A percentile compares a stretch with the other conserved stretches of the same genome.
These are phyloP conservation scores for Boletus sp. DNA, from an alignment of 1,284 basidiomycete genomes.

Conservation along the genomic window DNA sequence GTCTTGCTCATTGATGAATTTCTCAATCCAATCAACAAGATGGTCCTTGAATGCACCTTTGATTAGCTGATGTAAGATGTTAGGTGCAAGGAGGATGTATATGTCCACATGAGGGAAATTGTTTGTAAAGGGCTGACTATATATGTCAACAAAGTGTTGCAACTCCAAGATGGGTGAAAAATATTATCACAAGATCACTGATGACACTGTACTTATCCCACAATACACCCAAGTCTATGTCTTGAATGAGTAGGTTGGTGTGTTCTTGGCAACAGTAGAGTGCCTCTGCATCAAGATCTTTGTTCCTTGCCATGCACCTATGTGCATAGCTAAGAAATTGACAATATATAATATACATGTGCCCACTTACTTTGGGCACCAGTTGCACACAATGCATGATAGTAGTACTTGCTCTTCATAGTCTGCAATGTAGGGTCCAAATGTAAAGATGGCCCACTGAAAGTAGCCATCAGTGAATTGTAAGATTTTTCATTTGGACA, in stretches of 20 bases:
- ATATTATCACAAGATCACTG: not conserved
- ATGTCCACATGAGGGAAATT: not conserved
- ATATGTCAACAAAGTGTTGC: no score
- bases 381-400: not conserved
- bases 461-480: not conserved
- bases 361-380: not conserved
- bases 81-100: not conserved
- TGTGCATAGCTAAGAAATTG: not conserved
- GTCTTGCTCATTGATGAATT: not conserved
- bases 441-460: not conserved
- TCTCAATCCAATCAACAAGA: not conserved
- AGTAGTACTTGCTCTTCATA: not conserved
- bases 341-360: not conserved
- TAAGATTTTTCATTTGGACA: not conserved
- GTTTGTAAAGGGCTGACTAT: not conserved
- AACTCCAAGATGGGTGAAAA: not conserved
- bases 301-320: not conserved
- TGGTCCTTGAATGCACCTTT: not conserved
- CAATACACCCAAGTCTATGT: not conserved
- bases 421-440: not conserved
- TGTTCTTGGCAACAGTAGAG: not conserved
- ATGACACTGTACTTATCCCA: slow-evolving; percentile 1
- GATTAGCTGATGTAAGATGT: not conserved
- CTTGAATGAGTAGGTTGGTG: not conserved
- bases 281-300: not conserved